phyloP scores from a whole-genome alignment of 257 asterid genomes.

The Ajuga chamaepitys region DNA sequence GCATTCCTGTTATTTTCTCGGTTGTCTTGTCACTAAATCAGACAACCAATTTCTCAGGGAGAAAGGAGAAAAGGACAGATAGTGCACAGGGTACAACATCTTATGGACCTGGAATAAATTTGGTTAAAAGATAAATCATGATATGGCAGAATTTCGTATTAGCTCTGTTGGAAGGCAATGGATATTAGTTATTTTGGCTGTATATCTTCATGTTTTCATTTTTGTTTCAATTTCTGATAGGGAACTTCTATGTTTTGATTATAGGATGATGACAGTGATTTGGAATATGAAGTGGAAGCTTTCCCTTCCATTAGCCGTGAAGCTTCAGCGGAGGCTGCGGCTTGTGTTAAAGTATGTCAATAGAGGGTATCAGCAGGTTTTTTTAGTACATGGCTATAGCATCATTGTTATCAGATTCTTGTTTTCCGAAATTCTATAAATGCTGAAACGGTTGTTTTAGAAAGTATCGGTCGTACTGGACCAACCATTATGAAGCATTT shows the following conservation, averaged over 20 bases:
- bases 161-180: neutral
- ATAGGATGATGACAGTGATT: constrained; percentile 88
- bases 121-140: neutral
- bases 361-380: neutral
- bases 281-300: constrained; percentile 67
- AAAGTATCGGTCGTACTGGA: neutral
- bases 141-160: neutral
- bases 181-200: neutral
- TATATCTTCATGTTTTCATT: neutral
- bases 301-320: constrained; percentile 63
- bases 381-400: neutral
- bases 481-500: neutral
- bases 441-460: neutral
- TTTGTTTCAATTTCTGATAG: constrained; percentile 5
- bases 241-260: constrained; percentile 7
- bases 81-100: neutral
- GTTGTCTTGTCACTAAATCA: neutral
- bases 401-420: neutral
- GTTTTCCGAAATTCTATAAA: neutral
- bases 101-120: neutral
- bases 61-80: neutral
- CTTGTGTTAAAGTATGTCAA: constrained; percentile 59
- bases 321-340: constrained; percentile 67
- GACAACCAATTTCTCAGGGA: neutral
- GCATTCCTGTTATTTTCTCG: neutral